These are phyloP conservation scores for Colletotrichum acutatum DNA, from an alignment of 2,329 filamentous ascomycete genomes.

Conservation along the genomic window DNA sequence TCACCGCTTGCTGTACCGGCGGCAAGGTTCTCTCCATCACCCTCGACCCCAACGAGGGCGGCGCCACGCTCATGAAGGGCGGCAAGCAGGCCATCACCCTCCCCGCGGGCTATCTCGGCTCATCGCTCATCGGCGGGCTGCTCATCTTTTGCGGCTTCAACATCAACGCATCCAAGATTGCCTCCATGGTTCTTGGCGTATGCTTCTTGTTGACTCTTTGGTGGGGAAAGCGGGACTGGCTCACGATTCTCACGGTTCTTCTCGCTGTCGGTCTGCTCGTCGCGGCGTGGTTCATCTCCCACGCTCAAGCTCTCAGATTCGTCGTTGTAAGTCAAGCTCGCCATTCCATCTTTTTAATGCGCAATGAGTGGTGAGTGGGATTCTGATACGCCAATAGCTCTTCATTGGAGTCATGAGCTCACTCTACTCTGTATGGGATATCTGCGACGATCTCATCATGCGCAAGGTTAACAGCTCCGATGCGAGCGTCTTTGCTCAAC, in stretches of 20 bases:
- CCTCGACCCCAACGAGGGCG: constrained; percentile 77
- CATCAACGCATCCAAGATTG: constrained; percentile 84
- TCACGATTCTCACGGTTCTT: constrained; percentile 78
- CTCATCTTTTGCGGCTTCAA: constrained; percentile 85
- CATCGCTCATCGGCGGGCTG: constrained; percentile 79
- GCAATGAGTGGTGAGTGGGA: neutral
- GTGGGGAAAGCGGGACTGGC: constrained; percentile 84
- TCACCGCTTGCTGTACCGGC: constrained; percentile 77
- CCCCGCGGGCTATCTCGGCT: constrained; percentile 82
- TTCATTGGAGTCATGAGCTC: constrained; percentile 87
- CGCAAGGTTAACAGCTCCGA: constrained; percentile 85
- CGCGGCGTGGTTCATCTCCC: constrained; percentile 82
- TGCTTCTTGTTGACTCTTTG: constrained; percentile 84
- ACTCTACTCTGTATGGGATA: constrained; percentile 86
- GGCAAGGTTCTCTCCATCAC: constrained; percentile 80
- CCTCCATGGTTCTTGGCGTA: constrained; percentile 76
- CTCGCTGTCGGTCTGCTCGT: constrained; percentile 77
- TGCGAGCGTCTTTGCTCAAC: constrained; percentile 80
- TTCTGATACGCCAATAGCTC: constrained; percentile 53
- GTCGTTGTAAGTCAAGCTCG: constrained; percentile 64
- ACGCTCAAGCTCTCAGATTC: constrained; percentile 79
- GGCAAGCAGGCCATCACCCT: constrained; percentile 77
- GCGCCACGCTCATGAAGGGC: constrained; percentile 81
- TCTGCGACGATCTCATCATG: constrained; percentile 84
- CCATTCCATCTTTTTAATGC: neutral